Evolutionary conservation across 2,329 filamentous ascomycete genomes (phyloP), one percentile per base, ranked within the genome.

Genomic region (Claviceps sp.): DNA sequence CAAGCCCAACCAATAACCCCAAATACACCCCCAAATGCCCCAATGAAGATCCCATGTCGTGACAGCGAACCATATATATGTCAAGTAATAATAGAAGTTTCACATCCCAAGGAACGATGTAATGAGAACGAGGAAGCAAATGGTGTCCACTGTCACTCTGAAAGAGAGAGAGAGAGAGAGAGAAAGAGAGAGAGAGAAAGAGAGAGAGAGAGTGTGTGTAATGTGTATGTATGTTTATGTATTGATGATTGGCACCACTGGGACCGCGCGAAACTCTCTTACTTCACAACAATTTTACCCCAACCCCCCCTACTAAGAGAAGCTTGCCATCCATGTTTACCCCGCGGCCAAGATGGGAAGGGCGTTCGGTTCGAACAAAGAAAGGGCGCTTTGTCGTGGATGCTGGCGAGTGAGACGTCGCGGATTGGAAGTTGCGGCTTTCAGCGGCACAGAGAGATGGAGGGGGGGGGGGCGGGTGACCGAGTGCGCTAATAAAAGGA

Each of bases 21-120:
- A 73, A 59, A 65, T 71, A 74, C 48, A 68, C 56, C 57, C 64
- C 62, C 45, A 73, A 49, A 50, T 72, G 70, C 54, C 60, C 58
- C 36, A 63, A 40, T 50, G 63, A 54, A 42, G 65, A 43, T 45
- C 56, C 56, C 64, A 66, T 66, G 45, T 11, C 29, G 29, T 34
- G 29, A 34, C 9, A 34, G 29, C 3, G 9, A 34, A 34, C 29
- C 29, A 11, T 34, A 4, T 34, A 11, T 11, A n/a, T n/a, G n/a
- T 34, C 4, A 34, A 34, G 29, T 11, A 4, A 34, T 11, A 11
- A 11, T 34, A 34, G 11, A 11, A 34, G 8, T 34, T 34, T 34
- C 29, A 11, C 9, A 34, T 4, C 29, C 8, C 29, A 34, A 34
- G 29, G 9, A 11, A 11, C 9, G 29, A 34, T 34, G 9, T 9